Base-by-base conservation (phyloP, 768 basidiomycete genomes). In the Lactifluus hygrophoroides region DNA sequence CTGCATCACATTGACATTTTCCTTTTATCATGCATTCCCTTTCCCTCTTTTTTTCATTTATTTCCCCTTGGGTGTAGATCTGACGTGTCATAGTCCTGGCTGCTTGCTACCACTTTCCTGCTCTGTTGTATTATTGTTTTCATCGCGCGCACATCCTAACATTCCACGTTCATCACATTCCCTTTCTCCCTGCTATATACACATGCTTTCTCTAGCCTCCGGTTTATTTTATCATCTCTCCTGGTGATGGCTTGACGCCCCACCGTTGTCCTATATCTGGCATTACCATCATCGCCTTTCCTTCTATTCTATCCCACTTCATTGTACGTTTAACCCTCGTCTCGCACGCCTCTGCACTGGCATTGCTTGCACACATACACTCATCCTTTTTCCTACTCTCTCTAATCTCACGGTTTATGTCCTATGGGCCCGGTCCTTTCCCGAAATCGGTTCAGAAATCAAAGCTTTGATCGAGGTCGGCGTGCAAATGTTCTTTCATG, bases 381-480 rank as follows among this genome's bases (percentile, higher is more conserved):
- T 30, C 16, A 48, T 25, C 34, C 32, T 16, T 14, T 25, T 27
- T 27, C 45, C 38, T 23, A 27, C 28, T 13, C 14, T 9, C 40
- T 32, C 43, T 38, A 16, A 34, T 21, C n/a, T 42, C 32, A n/a
- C n/a, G 32, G 32, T 32, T 32, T 32, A 51, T 51, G 17, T 27
- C 28, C 49, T 40, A 14, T 14, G 13, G 48, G 30, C 9, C n/a
- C 19, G 38, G 40, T 6, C 16, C 5, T 45, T 32, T 35, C 7
- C 19, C 23, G 7, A 9, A 8, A 17, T 32, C 17, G 37, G 14
- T 38, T 76, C 72, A 88, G 68, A 90, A 85, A 47, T 94, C 91
- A 65, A 96, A 94, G 7, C 81, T 78, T 68, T 88, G 86, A 70
- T 96, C 82, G 59, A 96, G 77, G 69, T 98, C 94, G 63, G 90